Evolutionary conservation across 2,329 filamentous ascomycete species (phyloP), one percentile per base, ranked within the genome.

Genomic region (Phialocephala subalpina): DNA sequence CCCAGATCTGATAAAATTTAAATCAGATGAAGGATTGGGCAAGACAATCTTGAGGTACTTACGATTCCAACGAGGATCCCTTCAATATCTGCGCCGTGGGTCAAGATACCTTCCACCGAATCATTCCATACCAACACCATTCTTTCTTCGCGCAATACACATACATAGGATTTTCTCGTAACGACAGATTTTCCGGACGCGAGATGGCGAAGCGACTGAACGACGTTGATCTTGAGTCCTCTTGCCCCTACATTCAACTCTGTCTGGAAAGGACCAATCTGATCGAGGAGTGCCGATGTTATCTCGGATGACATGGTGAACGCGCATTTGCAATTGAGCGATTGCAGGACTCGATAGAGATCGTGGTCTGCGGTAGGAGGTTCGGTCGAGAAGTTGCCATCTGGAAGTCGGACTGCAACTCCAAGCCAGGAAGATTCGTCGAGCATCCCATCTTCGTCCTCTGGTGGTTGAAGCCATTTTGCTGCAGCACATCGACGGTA

Each of bases 181-280:
- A 67, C 58, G 11, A 18, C 36, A 12, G 63, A 55, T 8, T 42
- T 53, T n/a, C 53, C 62, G 14, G 53, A 56, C 7, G 80, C 78
- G 47, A 86, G 81, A 71, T 87, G 85, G 62, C 82, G 79, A 18
- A 87, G 77, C 6, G 86, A 85, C 60, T 82, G 80, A 14, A 78
- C 80, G 45, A 86, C 81, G 36, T 62, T 60, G 22, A 71, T 62
- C 56, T 52, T 70, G 20, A 68, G 58, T 4, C 66, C 66, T 47
- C 60, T 62, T 1, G 64, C 62, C 4, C 64, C 49, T 5, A 71
- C 60, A 40, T 63, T 58, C 1, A 71, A n/a, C 36, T 70, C 69
- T 2, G 65, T 66, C 42, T 71, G 69, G 45, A 67, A 69, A 22
- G 69, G 69, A 9, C 57, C 60, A 35, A 71, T 65, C n/a, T 70